Evolutionary conservation across 768 basidiomycete genomes (phyloP).

Genomic region (Pluteus cervinus): DNA sequence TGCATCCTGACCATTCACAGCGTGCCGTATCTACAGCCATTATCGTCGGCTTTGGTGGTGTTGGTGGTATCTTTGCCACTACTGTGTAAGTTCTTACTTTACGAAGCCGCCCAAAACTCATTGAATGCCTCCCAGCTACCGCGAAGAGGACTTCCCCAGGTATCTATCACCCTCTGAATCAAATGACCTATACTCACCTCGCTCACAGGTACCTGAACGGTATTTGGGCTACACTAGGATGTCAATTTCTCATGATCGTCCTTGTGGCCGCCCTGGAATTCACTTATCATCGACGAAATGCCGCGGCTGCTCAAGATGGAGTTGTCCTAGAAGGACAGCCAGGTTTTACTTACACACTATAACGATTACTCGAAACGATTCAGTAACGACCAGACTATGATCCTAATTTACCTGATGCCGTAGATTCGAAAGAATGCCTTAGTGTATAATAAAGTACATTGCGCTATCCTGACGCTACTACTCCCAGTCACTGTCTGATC

Average conservation of each 20-base stretch:
- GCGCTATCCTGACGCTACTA: no score
- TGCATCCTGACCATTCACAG: no score
- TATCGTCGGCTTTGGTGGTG: constrained; percentile 29
- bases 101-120: no score
- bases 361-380: no score
- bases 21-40: constrained; percentile 32
- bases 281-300: no score
- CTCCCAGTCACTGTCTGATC: constrained; percentile 64
- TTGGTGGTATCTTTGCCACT: constrained; percentile 34
- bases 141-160: constrained; percentile 28
- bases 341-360: constrained; percentile 38
- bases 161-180: constrained; percentile 5
- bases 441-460: no score
- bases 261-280: constrained; percentile 17
- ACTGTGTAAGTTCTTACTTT: no score
- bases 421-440: no score
- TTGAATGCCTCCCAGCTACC: no score
- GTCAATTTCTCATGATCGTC: constrained; percentile 26
- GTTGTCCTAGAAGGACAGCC: constrained; percentile 24
- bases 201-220: constrained; percentile 17
- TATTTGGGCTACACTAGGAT: constrained; percentile 29
- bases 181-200: background rate
- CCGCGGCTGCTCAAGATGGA: no score
- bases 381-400: no score
- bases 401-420: no score